A percentile compares a stretch with the other conserved stretches of the same genome.
Evolutionary conservation across 2,329 filamentous ascomycete genomes (phyloP).

Genomic region (Diaporthe humulicola): DNA sequence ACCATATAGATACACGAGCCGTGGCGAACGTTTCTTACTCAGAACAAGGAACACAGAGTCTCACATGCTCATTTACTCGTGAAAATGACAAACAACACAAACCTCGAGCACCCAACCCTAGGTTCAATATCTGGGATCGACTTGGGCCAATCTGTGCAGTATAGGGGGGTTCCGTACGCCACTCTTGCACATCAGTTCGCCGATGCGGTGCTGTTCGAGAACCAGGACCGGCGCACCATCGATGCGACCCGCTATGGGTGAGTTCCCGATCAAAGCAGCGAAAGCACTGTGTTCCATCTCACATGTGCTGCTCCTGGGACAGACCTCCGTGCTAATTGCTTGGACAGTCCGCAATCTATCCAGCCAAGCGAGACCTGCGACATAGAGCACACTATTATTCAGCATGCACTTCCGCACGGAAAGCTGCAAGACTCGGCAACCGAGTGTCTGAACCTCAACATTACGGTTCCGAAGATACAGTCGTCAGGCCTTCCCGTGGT

Average conservation of each 20-base stretch:
- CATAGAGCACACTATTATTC: not conserved
- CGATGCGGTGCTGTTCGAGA: not conserved
- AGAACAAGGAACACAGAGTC: too few relatives aligned
- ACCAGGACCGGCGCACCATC: not conserved
- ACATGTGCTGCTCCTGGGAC: not conserved
- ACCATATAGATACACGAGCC: not conserved
- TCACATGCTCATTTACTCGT: not conserved
- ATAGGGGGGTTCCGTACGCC: not conserved
- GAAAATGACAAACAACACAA: not conserved
- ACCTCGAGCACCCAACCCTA: not conserved
- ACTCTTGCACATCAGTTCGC: not conserved
- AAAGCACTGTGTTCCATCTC: not conserved
- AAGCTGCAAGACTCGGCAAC: not conserved
- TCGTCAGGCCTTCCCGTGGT: not conserved
- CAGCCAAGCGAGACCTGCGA: constrained; percentile 1
- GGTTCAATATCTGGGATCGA: not conserved
- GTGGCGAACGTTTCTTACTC: too few relatives aligned
- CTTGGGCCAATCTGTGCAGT: not conserved
- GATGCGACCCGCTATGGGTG: not conserved
- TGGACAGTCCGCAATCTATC: not conserved
- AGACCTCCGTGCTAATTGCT: not conserved
- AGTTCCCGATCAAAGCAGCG: not conserved
- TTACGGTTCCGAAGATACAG: not conserved
- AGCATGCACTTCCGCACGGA: not conserved
- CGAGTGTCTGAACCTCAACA: not conserved